phyloP scores from a whole-genome alignment of 495 filamentous ascomycete species.

The Tuber magnatum region DNA sequence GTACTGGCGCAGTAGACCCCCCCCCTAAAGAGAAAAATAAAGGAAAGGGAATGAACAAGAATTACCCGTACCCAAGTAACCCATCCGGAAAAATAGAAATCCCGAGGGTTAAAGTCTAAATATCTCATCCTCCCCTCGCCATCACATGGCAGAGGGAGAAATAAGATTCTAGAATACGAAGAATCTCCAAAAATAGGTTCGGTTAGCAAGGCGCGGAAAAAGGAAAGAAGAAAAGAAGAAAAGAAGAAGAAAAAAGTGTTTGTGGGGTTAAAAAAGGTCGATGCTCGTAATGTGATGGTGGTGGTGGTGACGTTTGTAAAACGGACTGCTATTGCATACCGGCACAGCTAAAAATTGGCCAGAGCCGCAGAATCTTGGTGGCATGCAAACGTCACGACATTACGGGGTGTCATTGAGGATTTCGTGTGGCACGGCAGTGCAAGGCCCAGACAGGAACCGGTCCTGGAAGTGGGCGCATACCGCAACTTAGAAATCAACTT shows the following conservation, averaged over 20 bases:
- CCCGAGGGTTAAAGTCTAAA: neutral
- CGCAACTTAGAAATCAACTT: neutral
- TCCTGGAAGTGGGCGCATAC: neutral
- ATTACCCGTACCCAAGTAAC: neutral
- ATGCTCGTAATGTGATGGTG: no score
- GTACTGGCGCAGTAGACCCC: no score
- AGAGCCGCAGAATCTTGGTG: no score
- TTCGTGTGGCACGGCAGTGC: neutral
- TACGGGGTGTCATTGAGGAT: neutral
- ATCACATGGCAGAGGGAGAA: neutral
- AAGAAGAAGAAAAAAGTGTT: neutral
- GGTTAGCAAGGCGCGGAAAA: neutral
- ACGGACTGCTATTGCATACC: no score
- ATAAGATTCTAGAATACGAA: neutral
- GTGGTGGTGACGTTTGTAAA: no score
- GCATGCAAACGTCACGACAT: no score
- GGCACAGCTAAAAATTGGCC: no score
- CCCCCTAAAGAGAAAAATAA: no score
- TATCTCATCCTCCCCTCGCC: neutral
- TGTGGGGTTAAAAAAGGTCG: neutral
- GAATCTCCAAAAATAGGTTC: neutral
- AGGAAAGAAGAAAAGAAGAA: neutral
- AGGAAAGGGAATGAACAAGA: no score
- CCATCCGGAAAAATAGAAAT: slow-evolving; percentile 1
- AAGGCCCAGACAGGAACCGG: neutral